Evolutionary conservation across 805 yeast species (phyloP), one percentile per base, ranked within the genome.

Genomic region (Wickerhamiella azymoides): DNA sequence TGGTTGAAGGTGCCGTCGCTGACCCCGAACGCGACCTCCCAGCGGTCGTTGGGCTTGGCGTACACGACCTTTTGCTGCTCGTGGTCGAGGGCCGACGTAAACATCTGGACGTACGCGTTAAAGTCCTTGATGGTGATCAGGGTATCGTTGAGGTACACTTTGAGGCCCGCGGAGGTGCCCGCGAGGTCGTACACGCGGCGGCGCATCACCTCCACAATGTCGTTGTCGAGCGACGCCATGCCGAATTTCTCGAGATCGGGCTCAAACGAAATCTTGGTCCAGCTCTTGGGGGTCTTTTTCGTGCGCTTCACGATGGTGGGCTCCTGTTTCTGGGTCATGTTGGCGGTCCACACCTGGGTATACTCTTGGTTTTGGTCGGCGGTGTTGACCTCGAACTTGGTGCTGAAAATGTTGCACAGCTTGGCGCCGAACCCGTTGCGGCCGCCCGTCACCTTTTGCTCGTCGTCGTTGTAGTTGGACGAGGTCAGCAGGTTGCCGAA

Each of bases 351-450:
- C 2, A 74, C 73, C 61, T 92, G 98, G 32, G 70, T 69, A 60
- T 92, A 92, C 37, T 73, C 64, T 56, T 75, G 72, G 45, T 73
- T 79, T 44, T 77, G 72, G 62, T 92, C 96, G 16, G 94, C 89
- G 6, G 98, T 92, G 61, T 86, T 96, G 25, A 92, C 72, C 11
- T 70, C 73, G 59, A 92, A 92, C 57, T 81, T 80, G 3, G 86
- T 82, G 21, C 96, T 85, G 62, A 89, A 92, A 51, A 92, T 92
- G 62, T 92, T 92, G 75, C 98, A 92, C 47, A 92, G 64, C 59
- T 92, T 92, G 41, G 98, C 98, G 64, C 98, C 98, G 60, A 79
- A 92, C 52, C 98, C 98, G 61, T 92, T 92, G 69, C 98, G 78
- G 63, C 98, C 98, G 68, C 98, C 98, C 2, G 94, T 84, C 28